Percentiles rank a stretch among this genome's conserved stretches.
Conservation (phyloP, 2,329 filamentous ascomycete genomes). For the Pyricularia grisea region DNA sequence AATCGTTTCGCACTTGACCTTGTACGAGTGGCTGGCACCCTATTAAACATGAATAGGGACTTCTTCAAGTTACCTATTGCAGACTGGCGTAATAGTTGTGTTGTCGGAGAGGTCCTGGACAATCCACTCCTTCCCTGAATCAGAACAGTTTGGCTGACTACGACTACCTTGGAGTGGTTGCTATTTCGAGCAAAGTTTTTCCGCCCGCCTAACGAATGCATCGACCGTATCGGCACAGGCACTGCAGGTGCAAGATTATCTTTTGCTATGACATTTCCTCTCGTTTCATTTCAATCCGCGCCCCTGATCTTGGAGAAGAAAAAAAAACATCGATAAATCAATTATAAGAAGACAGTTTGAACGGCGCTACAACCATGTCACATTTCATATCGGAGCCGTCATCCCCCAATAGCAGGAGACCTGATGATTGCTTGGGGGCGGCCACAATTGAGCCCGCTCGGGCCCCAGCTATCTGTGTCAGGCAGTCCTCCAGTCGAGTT, state of each 20-base stretch:
- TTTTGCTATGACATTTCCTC: background rate
- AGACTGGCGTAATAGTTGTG: background rate
- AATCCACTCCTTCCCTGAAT: background rate
- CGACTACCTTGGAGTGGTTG: background rate
- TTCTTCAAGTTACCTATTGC: background rate
- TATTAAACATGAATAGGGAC: background rate
- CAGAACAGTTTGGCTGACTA: background rate
- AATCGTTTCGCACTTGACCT: background rate
- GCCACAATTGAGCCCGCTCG: background rate
- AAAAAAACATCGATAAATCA: background rate
- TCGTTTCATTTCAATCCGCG: background rate
- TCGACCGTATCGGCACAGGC: background rate
- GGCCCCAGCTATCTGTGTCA: background rate
- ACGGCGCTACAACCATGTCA: background rate
- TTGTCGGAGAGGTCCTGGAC: background rate
- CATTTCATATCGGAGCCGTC: background rate
- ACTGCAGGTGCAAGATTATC: background rate
- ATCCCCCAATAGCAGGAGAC: background rate
- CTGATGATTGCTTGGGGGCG: background rate
- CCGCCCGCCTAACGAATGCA: background rate
- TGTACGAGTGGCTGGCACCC: background rate
- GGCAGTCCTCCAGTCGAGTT: constrained; percentile 6
- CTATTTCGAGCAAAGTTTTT: background rate
- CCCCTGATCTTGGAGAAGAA: background rate
- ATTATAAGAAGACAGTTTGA: background rate